A percentile compares a stretch with the other conserved stretches of the same genome.
Conservation (phyloP, 2,329 filamentous ascomycete genomes). For the Davidsoniella virescens region DNA sequence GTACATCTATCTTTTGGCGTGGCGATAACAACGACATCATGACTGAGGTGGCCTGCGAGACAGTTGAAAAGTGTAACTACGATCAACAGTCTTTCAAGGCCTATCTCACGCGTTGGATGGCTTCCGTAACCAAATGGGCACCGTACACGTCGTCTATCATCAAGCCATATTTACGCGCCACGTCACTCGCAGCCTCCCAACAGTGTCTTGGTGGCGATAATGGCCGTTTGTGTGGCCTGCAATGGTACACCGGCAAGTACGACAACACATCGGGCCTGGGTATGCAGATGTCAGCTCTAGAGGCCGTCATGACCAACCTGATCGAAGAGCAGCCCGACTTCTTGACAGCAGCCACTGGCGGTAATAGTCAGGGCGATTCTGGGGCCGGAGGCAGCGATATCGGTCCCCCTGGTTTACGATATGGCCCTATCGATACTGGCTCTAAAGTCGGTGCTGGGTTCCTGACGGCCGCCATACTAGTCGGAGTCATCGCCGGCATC, state of each 20-base stretch:
- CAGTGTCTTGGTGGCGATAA: constrained; percentile 42
- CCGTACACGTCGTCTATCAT: constrained; percentile 39
- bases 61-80: constrained; percentile 40
- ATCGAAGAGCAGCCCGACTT: constrained; percentile 29
- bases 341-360: constrained; percentile 36
- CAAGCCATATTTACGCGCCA: constrained; percentile 36
- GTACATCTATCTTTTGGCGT: constrained; percentile 37
- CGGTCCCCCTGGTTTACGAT: constrained; percentile 20
- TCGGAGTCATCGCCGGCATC: constrained; percentile 36
- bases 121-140: constrained; percentile 45
- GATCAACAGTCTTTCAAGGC: constrained; percentile 50
- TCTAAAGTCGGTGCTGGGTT: constrained; percentile 56
- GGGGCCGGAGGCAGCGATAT: constrained; percentile 30
- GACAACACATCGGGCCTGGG: constrained; percentile 48
- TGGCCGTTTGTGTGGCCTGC: constrained; percentile 41
- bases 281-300: constrained; percentile 54
- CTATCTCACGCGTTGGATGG: constrained; percentile 45
- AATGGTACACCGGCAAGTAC: constrained; percentile 39
- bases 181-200: constrained; percentile 38
- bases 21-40: constrained; percentile 38
- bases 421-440: constrained; percentile 28
- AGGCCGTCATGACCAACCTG: constrained; percentile 46
- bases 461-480: constrained; percentile 39
- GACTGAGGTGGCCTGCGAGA: constrained; percentile 50
- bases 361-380: constrained; percentile 35